Percentiles rank a stretch among this genome's conserved stretches.
Evolutionary conservation across 2,329 filamentous ascomycete genomes (phyloP).

Genomic region (Boeremia exigua): DNA sequence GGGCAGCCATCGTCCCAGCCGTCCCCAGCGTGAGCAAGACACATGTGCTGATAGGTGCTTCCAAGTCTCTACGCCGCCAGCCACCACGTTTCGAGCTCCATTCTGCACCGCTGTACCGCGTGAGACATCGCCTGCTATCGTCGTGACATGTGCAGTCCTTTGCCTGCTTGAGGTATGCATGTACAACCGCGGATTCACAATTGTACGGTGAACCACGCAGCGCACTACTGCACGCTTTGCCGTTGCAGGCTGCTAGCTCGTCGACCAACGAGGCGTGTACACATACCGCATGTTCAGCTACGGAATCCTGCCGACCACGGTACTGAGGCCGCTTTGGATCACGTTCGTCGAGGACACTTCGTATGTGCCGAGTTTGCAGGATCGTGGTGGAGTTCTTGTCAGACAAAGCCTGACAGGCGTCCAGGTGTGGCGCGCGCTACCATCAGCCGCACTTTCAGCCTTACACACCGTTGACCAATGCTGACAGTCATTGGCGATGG

Average conservation of each 20-base stretch:
- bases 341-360: neutral
- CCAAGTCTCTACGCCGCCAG: neutral
- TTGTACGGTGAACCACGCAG: constrained; percentile 15
- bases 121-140: neutral
- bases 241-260: constrained; percentile 5
- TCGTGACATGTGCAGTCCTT: neutral
- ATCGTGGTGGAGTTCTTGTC: constrained; percentile 4
- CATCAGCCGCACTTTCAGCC: constrained; percentile 16
- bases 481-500: neutral
- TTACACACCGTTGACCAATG: neutral
- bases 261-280: neutral
- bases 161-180: neutral
- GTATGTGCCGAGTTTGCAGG: neutral
- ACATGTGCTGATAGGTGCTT: constrained; percentile 5
- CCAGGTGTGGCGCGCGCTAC: constrained; percentile 15
- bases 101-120: neutral
- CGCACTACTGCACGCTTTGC: constrained; percentile 15
- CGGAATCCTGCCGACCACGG: constrained; percentile 7
- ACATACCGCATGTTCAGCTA: constrained; percentile 14
- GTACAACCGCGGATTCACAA: constrained; percentile 1
- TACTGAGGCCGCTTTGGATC: neutral
- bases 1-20: constrained; percentile 3
- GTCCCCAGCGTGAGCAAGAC: constrained; percentile 3
- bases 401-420: constrained; percentile 3
- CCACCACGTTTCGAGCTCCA: constrained; percentile 1